Evolutionary conservation across 2,329 filamentous ascomycete species (phyloP).

Genomic region (Nannizziopsis arthrosporioides): DNA sequence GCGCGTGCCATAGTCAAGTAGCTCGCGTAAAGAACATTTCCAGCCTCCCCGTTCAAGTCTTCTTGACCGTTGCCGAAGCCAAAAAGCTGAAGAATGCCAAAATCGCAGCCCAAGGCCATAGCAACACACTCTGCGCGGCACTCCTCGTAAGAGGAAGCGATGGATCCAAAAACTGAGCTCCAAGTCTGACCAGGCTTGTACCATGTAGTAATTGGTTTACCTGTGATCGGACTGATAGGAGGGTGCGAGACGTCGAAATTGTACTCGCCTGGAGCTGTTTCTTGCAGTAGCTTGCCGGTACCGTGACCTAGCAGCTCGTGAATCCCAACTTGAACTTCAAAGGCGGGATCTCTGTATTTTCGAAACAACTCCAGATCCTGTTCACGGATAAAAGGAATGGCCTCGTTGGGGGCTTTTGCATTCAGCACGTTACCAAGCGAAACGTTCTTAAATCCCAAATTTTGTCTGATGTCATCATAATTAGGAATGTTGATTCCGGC

Average conservation of each 20-base stretch:
- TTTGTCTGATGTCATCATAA: slow-evolving; percentile 49
- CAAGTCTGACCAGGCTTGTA: slow-evolving; percentile 95
- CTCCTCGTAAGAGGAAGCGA: slow-evolving; percentile 85
- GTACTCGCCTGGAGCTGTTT: slow-evolving; percentile 66
- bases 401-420: slow-evolving; percentile 84
- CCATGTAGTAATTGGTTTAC: slow-evolving; percentile 68
- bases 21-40: slow-evolving; percentile 74
- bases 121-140: slow-evolving; percentile 89
- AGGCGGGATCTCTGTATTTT: slow-evolving; percentile 73
- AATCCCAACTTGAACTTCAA: slow-evolving; percentile 91
- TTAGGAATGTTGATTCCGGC: slow-evolving; percentile 50
- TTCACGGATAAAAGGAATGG: slow-evolving; percentile 76
- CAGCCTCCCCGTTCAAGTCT: slow-evolving; percentile 64
- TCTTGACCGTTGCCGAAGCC: slow-evolving; percentile 69
- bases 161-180: slow-evolving; percentile 79
- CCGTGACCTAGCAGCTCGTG: slow-evolving; percentile 85
- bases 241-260: slow-evolving; percentile 81
- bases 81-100: slow-evolving; percentile 78
- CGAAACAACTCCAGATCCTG: slow-evolving; percentile 67
- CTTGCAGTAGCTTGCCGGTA: slow-evolving; percentile 85
- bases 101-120: slow-evolving; percentile 83
- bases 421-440: slow-evolving; percentile 86
- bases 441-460: slow-evolving; percentile 56
- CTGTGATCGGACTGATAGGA: slow-evolving; percentile 66
- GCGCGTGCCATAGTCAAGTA: slow-evolving; percentile 92